These are phyloP conservation scores for Neospermospora avenae DNA, from an alignment of 2,329 filamentous ascomycete species.

Conservation along the genomic window DNA sequence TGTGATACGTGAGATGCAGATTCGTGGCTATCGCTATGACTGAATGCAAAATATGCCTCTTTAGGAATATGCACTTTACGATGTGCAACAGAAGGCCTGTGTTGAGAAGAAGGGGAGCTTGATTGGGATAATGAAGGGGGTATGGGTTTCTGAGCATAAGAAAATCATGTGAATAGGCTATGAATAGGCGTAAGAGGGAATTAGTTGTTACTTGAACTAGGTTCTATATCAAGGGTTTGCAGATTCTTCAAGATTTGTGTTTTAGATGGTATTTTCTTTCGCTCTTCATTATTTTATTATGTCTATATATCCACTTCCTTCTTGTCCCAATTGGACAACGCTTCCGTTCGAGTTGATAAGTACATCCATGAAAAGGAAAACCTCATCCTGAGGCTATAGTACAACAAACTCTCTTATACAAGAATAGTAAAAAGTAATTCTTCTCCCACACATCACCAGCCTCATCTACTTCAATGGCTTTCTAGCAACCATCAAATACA, in stretches of 20 bases:
- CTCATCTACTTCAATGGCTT: slow-evolving; percentile 55
- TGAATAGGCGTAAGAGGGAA: background rate
- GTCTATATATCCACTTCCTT: background rate
- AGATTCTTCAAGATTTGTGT: background rate
- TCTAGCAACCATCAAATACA: slow-evolving; percentile 94
- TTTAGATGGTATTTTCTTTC: background rate
- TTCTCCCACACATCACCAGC: background rate
- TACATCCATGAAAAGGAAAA: background rate
- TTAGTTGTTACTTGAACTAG: background rate
- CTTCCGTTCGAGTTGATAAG: slow-evolving; percentile 5
- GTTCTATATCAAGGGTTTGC: background rate
- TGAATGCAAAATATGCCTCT: background rate
- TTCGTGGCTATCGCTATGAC: background rate
- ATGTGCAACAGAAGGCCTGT: slow-evolving; percentile 5
- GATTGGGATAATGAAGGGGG: background rate
- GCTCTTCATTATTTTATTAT: slow-evolving; percentile 4
- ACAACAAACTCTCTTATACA: background rate
- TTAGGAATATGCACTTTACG: slow-evolving; percentile 9
- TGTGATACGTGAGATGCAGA: background rate
- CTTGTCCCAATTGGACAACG: background rate
- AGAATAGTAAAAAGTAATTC: background rate
- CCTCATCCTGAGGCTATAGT: background rate
- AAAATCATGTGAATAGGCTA: background rate
- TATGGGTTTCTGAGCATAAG: background rate
- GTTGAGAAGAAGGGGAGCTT: too few species aligned